A percentile compares a stretch with the other conserved stretches of the same genome.
These are phyloP conservation scores for Rhizopogon parksii DNA, from an alignment of 1,284 basidiomycete genomes.

Conservation along the genomic window DNA sequence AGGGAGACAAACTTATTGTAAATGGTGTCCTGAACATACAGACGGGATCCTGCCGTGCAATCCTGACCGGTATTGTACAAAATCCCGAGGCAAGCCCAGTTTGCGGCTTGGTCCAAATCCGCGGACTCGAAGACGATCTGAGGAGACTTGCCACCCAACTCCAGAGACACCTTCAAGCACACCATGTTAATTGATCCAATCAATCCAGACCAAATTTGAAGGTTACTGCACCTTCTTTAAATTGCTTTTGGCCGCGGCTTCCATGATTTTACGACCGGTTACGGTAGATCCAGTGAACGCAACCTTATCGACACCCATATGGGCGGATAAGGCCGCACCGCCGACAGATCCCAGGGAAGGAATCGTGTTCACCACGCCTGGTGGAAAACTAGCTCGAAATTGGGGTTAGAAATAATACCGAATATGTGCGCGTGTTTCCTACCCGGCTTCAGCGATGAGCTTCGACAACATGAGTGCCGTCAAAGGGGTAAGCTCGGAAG, in stretches of 20 bases:
- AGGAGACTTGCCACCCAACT: conserved; percentile 95
- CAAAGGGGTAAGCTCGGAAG: conserved; percentile 87
- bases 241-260: conserved; percentile 89
- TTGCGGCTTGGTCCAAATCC: conserved; percentile 81
- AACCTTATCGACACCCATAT: conserved; percentile 78
- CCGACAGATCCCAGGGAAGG: conserved; percentile 78
- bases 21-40: conserved; percentile 80
- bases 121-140: conserved; percentile 80
- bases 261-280: conserved; percentile 89
- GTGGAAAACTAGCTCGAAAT: conserved; percentile 62
- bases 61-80: conserved; percentile 83
- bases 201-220: conserved; percentile 21
- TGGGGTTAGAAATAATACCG: conserved; percentile 9
- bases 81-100: conserved; percentile 78
- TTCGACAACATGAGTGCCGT: conserved; percentile 80
- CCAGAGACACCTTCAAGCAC: conserved; percentile 67
- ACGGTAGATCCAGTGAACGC: conserved; percentile 80
- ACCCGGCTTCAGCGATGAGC: conserved; percentile 76
- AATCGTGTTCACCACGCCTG: conserved; percentile 89
- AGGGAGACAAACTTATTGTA: conserved; percentile 77
- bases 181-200: conserved; percentile 4
- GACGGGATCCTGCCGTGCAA: conserved; percentile 81
- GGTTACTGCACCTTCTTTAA: conserved; percentile 65
- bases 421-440: conserved; percentile 11
- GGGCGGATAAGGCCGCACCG: conserved; percentile 76